Percentiles rank a stretch among this genome's conserved stretches.
Evolutionary conservation across 176 grass and related monocot species (phyloP).

Genomic region (Thinopyrum elongatum): DNA sequence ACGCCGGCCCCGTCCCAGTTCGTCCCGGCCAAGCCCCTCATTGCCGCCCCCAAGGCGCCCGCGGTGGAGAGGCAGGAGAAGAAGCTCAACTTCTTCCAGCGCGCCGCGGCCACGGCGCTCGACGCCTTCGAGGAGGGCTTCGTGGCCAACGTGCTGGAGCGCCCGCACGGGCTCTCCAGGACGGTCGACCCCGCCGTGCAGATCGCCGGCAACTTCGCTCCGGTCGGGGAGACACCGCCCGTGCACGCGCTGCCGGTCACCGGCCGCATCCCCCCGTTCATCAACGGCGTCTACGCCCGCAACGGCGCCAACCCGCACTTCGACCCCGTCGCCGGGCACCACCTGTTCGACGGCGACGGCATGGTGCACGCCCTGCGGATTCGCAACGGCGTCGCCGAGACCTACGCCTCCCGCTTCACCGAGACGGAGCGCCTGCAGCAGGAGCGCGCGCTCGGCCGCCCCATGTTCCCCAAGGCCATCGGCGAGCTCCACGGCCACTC

Average conservation of each 20-base stretch:
- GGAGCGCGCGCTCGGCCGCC: slow-evolving; percentile 55
- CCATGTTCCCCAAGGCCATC: slow-evolving; percentile 89
- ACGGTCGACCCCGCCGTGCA: slow-evolving; percentile 77
- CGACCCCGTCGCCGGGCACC: slow-evolving; percentile 78
- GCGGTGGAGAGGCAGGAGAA: neutral
- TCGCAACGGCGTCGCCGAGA: slow-evolving; percentile 57
- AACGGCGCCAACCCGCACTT: slow-evolving; percentile 93
- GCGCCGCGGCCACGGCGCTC: slow-evolving; percentile 51
- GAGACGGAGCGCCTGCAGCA: slow-evolving; percentile 64
- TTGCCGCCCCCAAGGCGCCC: slow-evolving; percentile 19
- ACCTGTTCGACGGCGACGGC: slow-evolving; percentile 94
- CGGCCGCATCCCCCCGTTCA: slow-evolving; percentile 70
- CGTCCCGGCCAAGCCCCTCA: neutral
- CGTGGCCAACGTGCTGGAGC: slow-evolving; percentile 58
- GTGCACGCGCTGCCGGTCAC: slow-evolving; percentile 29
- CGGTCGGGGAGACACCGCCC: slow-evolving; percentile 56
- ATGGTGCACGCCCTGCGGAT: slow-evolving; percentile 81
- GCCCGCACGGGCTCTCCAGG: slow-evolving; percentile 53
- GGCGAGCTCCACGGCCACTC: slow-evolving; percentile 95
- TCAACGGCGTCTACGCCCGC: slow-evolving; percentile 77
- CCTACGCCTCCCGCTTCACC: slow-evolving; percentile 77
- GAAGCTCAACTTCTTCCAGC: slow-evolving; percentile 53
- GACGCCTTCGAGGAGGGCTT: slow-evolving; percentile 73
- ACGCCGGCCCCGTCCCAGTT: neutral
- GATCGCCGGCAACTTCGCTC: slow-evolving; percentile 85